Conservation (phyloP, 805 yeast species). For the Metschnikowia santaceciliae region DNA sequence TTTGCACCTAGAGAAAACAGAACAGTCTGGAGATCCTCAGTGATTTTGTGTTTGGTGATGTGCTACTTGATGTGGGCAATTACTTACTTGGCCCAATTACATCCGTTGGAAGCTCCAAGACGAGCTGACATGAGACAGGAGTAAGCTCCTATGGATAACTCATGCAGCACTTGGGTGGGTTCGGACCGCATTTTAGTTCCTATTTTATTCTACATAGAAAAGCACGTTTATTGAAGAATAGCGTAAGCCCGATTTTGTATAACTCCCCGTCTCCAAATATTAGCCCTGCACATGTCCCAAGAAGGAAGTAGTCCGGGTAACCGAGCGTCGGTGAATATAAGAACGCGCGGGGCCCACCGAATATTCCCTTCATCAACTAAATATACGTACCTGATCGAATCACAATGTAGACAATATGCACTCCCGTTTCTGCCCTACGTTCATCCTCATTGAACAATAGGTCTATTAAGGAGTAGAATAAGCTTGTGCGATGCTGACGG, state of each 20-base stretch:
- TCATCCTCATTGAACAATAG: conserved; percentile 18
- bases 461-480: conserved; percentile 22
- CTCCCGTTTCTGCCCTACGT: conserved; percentile 24
- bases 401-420: conserved; percentile 2
- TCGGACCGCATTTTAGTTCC: conserved; percentile 2
- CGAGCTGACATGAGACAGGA: conserved; percentile 90
- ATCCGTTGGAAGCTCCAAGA: conserved; percentile 87
- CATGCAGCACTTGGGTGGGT: neutral
- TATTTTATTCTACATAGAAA: neutral
- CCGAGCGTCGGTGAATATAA: conserved; percentile 2
- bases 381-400: neutral
- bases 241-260: neutral
- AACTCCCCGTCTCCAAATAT: neutral
- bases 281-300: neutral
- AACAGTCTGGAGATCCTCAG: conserved; percentile 45
- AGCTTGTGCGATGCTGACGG: conserved; percentile 16
- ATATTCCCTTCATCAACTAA: neutral
- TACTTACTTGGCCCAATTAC: conserved; percentile 81
- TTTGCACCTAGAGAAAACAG: conserved; percentile 78
- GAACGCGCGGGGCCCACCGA: conserved; percentile 4
- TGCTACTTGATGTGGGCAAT: conserved; percentile 90
- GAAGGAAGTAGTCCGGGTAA: conserved; percentile 7
- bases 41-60: conserved; percentile 66
- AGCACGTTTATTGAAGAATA: neutral
- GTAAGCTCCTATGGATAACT: conserved; percentile 7